A percentile compares a stretch with the other conserved stretches of the same genome.
Conservation (phyloP, 441 rosid genomes). For the Daphne laureola region DNA sequence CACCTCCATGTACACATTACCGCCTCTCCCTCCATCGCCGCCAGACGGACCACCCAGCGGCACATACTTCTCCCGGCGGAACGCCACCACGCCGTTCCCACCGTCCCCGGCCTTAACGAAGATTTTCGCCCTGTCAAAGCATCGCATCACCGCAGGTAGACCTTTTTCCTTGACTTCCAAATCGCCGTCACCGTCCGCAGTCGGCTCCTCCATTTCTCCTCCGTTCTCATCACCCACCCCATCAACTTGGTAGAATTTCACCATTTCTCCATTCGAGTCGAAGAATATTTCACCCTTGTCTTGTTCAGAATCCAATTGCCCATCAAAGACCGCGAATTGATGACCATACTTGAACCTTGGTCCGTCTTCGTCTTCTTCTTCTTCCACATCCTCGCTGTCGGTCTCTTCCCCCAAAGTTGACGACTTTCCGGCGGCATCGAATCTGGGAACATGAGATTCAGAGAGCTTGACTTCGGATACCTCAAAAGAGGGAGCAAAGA, state of each 20-base stretch:
- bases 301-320: slow-evolving; percentile 19
- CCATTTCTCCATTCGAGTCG: slow-evolving; percentile 24
- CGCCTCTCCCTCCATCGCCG: slow-evolving; percentile 95
- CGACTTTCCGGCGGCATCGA: slow-evolving; percentile 4
- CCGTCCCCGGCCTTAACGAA: slow-evolving; percentile 77
- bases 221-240: slow-evolving; percentile 6
- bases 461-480: slow-evolving; percentile 42
- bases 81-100: slow-evolving; percentile 86
- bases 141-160: slow-evolving; percentile 84
- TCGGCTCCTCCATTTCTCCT: slow-evolving; percentile 14
- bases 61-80: slow-evolving; percentile 78
- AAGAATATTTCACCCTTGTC: slow-evolving; percentile 16
- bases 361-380: slow-evolving; percentile 10
- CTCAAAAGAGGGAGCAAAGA: slow-evolving; percentile 15
- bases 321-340: slow-evolving; percentile 11
- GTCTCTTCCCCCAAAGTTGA: slow-evolving; percentile 9
- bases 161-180: slow-evolving; percentile 74
- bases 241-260: slow-evolving; percentile 20
- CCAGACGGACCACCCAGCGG: slow-evolving; percentile 93
- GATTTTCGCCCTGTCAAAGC: slow-evolving; percentile 81
- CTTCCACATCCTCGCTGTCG: slow-evolving; percentile 21
- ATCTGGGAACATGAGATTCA: slow-evolving; percentile 33
- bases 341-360: slow-evolving; percentile 19
- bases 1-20: slow-evolving; percentile 72
- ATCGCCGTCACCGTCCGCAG: slow-evolving; percentile 23